These are phyloP conservation scores for Neonectria neomacrospora DNA, from an alignment of 2,329 filamentous ascomycete species.

Conservation along the genomic window DNA sequence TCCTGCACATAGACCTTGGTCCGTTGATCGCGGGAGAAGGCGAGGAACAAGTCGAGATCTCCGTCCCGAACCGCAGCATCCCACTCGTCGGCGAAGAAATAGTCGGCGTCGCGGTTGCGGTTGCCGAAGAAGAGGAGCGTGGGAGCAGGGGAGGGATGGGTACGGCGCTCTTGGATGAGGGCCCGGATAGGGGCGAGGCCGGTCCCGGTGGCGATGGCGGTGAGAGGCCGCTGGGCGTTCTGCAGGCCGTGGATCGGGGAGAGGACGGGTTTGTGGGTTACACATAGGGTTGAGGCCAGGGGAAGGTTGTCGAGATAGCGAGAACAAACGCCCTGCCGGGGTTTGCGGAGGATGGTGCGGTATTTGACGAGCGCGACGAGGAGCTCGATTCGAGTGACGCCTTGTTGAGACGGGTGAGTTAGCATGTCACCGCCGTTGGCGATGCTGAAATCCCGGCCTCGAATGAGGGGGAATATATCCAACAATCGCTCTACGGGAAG, in stretches of 20 bases:
- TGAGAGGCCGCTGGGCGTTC: conserved; percentile 64
- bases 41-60: conserved; percentile 52
- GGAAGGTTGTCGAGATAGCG: conserved; percentile 79
- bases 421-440: conserved; percentile 73
- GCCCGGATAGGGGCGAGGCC: conserved; percentile 87
- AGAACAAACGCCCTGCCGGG: conserved; percentile 89
- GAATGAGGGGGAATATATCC: conserved; percentile 81
- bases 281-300: conserved; percentile 66
- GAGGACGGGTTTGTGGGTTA: conserved; percentile 66
- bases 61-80: conserved; percentile 38
- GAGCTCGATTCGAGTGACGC: conserved; percentile 70
- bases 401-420: conserved; percentile 38
- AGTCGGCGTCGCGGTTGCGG: conserved; percentile 79
- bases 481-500: conserved; percentile 80
- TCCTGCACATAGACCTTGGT: conserved; percentile 69
- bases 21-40: conserved; percentile 60
- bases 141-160: conserved; percentile 46
- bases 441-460: conserved; percentile 94
- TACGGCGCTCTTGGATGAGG: conserved; percentile 78
- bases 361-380: conserved; percentile 92
- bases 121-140: conserved; percentile 85
- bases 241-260: conserved; percentile 54
- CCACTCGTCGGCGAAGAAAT: conserved; percentile 86
- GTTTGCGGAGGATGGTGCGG: conserved; percentile 84
- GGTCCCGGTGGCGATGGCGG: conserved; percentile 87